Evolutionary conservation across 495 filamentous ascomycete species (phyloP), one percentile per base, ranked within the genome.

Genomic region (Tirmania nivea): DNA sequence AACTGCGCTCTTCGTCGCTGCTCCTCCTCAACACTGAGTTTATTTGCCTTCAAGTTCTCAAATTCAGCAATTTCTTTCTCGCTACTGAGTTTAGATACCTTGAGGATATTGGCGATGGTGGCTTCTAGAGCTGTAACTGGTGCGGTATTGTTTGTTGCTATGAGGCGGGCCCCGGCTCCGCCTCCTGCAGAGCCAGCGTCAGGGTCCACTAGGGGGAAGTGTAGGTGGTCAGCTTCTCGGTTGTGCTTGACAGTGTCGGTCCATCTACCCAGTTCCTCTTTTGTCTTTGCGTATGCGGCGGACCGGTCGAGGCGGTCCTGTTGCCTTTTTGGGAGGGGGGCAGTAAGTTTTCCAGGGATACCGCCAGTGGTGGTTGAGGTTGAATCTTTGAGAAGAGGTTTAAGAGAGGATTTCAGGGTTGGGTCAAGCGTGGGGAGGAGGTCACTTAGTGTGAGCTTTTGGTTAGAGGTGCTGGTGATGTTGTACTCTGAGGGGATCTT

Each of bases 231-330:
- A 5, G 90, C 88, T 55, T 85, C 74, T 39, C 92, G 79, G 66
- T 94, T 94, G 31, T 84, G 78, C 66, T 93, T 93, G 60, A 97
- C 87, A 0, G 92, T 95, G 51, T 93, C 89, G 17, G 80, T 77
- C 90, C 90, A 97, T 56, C 84, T 78, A 55, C 83, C 79, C 21
- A 97, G 69, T 0, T 86, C 86, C 66, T 95, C 81, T 60, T 86
- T 94, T 47, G 86, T 89, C 70, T 94, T 85, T 34, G 86, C 77
- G 63, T 86, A 93, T 1, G 90, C 90, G 12, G 78, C 88, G 51
- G 67, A 66, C n/a, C 90, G 83, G 59, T 94, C 80, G 6, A 95
- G 65, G 49, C 79, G 78, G 62, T 94, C 89, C 62, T 96, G 86
- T 57, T 94, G 84, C 48, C 90, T 78, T 63, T 86, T 93, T 3